phyloP scores from a whole-genome alignment of 2,329 filamentous ascomycete species.

The Chrysoporthe cubensis region DNA sequence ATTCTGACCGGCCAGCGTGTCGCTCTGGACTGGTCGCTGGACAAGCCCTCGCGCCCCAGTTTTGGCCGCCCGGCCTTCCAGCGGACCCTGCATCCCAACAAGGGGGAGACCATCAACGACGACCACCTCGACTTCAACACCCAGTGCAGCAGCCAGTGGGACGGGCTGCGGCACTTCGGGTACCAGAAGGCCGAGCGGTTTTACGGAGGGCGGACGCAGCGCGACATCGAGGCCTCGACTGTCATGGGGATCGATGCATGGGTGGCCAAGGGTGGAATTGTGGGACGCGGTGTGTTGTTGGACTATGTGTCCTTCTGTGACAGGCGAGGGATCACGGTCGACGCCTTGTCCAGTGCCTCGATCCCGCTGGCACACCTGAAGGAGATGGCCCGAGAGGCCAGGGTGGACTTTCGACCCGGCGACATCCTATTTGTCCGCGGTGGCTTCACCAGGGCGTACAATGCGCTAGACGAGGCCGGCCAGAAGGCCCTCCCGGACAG shows the following conservation, averaged over 20 bases:
- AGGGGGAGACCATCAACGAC: slow-evolving; percentile 7
- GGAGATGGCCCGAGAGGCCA: not conserved
- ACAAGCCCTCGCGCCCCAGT: slow-evolving; percentile 15
- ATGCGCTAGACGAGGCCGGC: not conserved
- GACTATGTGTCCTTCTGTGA: slow-evolving; percentile 14
- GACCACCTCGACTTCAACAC: slow-evolving; percentile 50
- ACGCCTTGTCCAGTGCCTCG: slow-evolving; percentile 2
- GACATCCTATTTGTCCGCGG: slow-evolving; percentile 19
- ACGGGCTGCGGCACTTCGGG: slow-evolving; percentile 49
- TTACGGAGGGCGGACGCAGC: slow-evolving; percentile 12
- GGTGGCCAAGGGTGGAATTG: slow-evolving; percentile 10
- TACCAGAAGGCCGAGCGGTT: slow-evolving; percentile 19
- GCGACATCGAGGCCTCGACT: not conserved
- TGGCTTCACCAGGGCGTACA: slow-evolving; percentile 18
- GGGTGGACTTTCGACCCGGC: slow-evolving; percentile 8
- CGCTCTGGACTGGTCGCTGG: slow-evolving; percentile 28
- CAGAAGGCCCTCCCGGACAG: slow-evolving; percentile 4
- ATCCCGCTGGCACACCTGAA: slow-evolving; percentile 12
- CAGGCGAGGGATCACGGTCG: slow-evolving; percentile 1
- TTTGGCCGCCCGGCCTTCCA: slow-evolving; percentile 12
- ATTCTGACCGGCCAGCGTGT: slow-evolving; percentile 24
- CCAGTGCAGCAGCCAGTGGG: slow-evolving; percentile 53
- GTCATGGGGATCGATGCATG: slow-evolving; percentile 17
- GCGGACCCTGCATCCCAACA: not conserved
- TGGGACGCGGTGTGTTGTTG: slow-evolving; percentile 22